Evolutionary conservation across 2,329 filamentous ascomycete genomes (phyloP).

Genomic region (Talaromyces atroroseus): DNA sequence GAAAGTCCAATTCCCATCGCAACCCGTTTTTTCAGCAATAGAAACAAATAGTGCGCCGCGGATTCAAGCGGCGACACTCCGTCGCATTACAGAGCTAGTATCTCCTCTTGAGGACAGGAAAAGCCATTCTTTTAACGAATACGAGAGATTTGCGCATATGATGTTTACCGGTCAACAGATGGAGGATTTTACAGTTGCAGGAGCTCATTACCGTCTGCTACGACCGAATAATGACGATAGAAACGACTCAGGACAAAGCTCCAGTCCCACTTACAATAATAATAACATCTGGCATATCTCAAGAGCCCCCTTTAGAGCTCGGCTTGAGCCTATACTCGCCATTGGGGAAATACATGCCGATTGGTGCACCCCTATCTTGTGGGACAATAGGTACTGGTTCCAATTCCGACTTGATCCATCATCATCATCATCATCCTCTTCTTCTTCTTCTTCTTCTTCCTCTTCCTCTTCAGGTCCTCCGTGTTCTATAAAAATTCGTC

Average conservation of each 20-base stretch:
- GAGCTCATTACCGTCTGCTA: constrained; percentile 31
- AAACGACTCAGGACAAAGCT: too few species aligned
- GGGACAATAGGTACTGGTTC: constrained; percentile 55
- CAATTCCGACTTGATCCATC: constrained; percentile 26
- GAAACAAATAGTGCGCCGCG: neutral
- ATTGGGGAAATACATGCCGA: constrained; percentile 16
- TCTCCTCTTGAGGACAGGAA: constrained; percentile 37
- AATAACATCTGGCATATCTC: constrained; percentile 34
- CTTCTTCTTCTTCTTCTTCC: neutral
- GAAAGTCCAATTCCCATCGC: constrained; percentile 24
- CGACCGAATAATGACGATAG: neutral
- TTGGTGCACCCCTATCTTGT: constrained; percentile 36
- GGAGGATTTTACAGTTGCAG: constrained; percentile 45
- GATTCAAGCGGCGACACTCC: constrained; percentile 42
- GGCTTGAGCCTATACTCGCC: constrained; percentile 19
- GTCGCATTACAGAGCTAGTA: constrained; percentile 46
- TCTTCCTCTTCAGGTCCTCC: neutral
- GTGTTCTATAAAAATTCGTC: constrained; percentile 1
- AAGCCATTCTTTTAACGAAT: constrained; percentile 38
- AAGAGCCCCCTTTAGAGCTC: constrained; percentile 33
- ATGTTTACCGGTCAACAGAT: constrained; percentile 40
- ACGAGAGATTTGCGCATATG: constrained; percentile 34
- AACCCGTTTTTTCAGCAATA: neutral
- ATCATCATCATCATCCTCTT: neutral
- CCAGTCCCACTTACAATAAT: neutral